Conservation (phyloP, 495 filamentous ascomycete species). For the Aspergillus affinis region DNA sequence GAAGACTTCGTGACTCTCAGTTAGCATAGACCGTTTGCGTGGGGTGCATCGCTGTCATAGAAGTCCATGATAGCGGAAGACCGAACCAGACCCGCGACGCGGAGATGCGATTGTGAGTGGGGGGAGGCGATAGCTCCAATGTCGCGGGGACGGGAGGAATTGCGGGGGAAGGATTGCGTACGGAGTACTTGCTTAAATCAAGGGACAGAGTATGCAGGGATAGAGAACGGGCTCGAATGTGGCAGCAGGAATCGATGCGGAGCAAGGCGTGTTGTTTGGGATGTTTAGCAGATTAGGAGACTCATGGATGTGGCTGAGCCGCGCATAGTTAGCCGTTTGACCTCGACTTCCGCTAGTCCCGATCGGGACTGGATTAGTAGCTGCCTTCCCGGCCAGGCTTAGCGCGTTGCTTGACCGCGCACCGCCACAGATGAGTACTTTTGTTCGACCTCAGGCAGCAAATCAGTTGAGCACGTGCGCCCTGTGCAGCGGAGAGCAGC, state of each 20-base stretch:
- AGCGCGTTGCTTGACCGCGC: constrained; percentile 8
- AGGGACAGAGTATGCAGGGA: constrained; percentile 13
- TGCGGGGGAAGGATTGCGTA: constrained; percentile 3
- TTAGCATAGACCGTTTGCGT: constrained; percentile 15
- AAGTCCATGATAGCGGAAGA: constrained; percentile 6
- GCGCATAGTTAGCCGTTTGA: constrained; percentile 12
- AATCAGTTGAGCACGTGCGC: constrained; percentile 8
- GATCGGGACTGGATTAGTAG: no score
- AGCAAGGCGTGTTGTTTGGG: constrained; percentile 15
- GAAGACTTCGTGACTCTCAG: not conserved
- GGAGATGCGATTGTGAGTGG: constrained; percentile 22
- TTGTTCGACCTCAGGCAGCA: not conserved
- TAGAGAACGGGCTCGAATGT: not conserved
- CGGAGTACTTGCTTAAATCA: constrained; percentile 20
- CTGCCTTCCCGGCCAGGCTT: constrained; percentile 3
- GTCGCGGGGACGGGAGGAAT: constrained; percentile 3
- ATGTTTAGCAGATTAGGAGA: constrained; percentile 10
- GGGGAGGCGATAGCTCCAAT: constrained; percentile 16
- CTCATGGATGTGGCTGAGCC: constrained; percentile 18
- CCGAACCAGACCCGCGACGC: constrained; percentile 11
- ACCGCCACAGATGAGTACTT: constrained; percentile 8
- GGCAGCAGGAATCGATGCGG: not conserved
- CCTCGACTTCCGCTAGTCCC: not conserved
- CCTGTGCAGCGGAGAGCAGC: not conserved
- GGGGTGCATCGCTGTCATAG: constrained; percentile 10